A percentile compares a stretch with the other conserved stretches of the same genome.
Conservation (phyloP, 257 asterid genomes). For the Salvia rosmarinus region DNA sequence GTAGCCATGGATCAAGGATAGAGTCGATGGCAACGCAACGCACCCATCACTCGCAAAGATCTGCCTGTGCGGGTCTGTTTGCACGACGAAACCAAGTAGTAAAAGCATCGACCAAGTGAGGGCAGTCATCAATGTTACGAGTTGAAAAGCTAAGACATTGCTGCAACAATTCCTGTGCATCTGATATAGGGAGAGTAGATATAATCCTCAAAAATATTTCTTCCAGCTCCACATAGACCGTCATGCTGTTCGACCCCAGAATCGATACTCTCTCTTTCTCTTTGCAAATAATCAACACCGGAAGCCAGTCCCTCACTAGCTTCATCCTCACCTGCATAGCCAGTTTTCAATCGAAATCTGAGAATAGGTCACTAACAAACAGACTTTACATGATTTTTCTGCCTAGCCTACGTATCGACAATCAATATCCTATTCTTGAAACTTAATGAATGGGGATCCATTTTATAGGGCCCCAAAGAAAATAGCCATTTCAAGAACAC, state of each 20-base stretch:
- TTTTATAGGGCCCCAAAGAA: neutral
- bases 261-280: constrained; percentile 65
- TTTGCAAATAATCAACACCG: constrained; percentile 79
- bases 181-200: constrained; percentile 84
- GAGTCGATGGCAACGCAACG: neutral
- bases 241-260: constrained; percentile 56
- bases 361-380: neutral
- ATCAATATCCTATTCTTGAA: neutral
- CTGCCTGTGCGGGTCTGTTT: constrained; percentile 45
- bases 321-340: constrained; percentile 70
- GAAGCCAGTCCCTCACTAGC: constrained; percentile 92
- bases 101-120: constrained; percentile 83
- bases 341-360: neutral
- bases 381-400: neutral
- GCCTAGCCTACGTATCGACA: neutral
- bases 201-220: constrained; percentile 77
- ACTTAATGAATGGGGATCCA: neutral
- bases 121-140: constrained; percentile 83
- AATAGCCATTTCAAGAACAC: neutral
- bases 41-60: constrained; percentile 27
- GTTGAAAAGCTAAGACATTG: constrained; percentile 92
- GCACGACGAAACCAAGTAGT: constrained; percentile 97
- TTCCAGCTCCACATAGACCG: constrained; percentile 72
- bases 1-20: neutral
- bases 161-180: constrained; percentile 71